Conservation (phyloP, 345 rosid species). For the Camelina neglecta region DNA sequence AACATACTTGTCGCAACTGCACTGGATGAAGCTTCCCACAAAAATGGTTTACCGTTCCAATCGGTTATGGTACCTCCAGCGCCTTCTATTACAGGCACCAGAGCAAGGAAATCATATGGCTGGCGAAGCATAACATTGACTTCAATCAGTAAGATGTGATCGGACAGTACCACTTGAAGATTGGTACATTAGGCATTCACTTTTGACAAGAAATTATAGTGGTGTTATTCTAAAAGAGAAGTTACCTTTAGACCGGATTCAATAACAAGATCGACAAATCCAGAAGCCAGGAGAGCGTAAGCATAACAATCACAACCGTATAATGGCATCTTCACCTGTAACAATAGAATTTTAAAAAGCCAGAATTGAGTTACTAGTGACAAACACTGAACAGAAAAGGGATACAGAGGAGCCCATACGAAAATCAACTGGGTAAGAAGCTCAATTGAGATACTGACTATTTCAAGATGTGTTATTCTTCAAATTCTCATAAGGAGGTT, state of each 20-base stretch:
- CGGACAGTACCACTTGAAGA: constrained; percentile 10
- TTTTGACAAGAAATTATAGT: constrained; percentile 6
- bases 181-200: constrained; percentile 16
- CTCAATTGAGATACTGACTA: constrained; percentile 17
- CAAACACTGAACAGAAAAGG: constrained; percentile 15
- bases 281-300: constrained; percentile 94
- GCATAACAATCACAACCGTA: constrained; percentile 99
- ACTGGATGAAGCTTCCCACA: constrained; percentile 80
- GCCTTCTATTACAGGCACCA: constrained; percentile 90
- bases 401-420: not conserved
- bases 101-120: constrained; percentile 93
- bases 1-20: constrained; percentile 63
- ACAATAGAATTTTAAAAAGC: constrained; percentile 14
- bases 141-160: constrained; percentile 22
- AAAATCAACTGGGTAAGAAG: constrained; percentile 12
- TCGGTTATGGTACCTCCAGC: constrained; percentile 88
- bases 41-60: constrained; percentile 73
- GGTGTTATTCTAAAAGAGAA: constrained; percentile 17
- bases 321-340: constrained; percentile 85
- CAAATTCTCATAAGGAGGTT: constrained; percentile 5
- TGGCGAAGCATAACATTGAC: constrained; percentile 36
- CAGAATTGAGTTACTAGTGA: constrained; percentile 3
- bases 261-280: constrained; percentile 89
- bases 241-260: constrained; percentile 96
- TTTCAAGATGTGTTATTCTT: not conserved